A percentile compares a stretch with the other conserved stretches of the same genome.
Evolutionary conservation across 352 stramenopile genomes (phyloP).

Genomic region (Phytophthora palmivora): DNA sequence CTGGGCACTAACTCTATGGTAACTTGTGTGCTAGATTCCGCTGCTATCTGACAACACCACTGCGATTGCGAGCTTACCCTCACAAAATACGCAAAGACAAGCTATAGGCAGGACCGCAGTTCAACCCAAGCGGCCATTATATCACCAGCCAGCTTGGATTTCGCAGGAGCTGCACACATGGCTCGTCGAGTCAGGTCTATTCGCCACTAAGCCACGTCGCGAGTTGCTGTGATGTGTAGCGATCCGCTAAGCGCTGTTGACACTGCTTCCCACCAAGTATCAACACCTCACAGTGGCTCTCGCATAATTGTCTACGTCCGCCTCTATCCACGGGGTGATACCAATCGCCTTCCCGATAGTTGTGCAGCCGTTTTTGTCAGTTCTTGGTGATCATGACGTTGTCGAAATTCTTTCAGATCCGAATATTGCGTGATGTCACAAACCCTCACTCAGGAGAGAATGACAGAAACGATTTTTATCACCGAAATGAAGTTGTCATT

Average conservation of each 20-base stretch:
- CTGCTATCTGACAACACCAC: slow-evolving; percentile 3
- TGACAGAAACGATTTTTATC: too few species aligned
- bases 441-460: too few species aligned
- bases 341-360: too few species aligned
- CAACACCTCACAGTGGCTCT: slow-evolving; percentile 28
- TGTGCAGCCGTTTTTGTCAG: too few species aligned
- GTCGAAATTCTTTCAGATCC: too few species aligned
- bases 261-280: slow-evolving; percentile 33
- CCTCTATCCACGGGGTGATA: too few species aligned
- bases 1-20: slow-evolving; percentile 38
- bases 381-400: too few species aligned
- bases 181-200: slow-evolving; percentile 58
- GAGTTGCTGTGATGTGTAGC: slow-evolving; percentile 12
- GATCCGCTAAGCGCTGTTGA: not conserved
- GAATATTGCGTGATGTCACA: too few species aligned
- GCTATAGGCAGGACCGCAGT: not conserved
- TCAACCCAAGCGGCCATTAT: slow-evolving; percentile 27
- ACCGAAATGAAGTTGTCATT: too few species aligned
- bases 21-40: slow-evolving; percentile 15
- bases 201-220: slow-evolving; percentile 42
- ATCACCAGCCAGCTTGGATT: slow-evolving; percentile 70
- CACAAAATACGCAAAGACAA: slow-evolving; percentile 3
- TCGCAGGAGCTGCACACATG: slow-evolving; percentile 61
- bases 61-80: not conserved
- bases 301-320: too few species aligned